Evolutionary conservation across 441 rosid genomes (phyloP).

Genomic region (Bruguiera hainesii): DNA sequence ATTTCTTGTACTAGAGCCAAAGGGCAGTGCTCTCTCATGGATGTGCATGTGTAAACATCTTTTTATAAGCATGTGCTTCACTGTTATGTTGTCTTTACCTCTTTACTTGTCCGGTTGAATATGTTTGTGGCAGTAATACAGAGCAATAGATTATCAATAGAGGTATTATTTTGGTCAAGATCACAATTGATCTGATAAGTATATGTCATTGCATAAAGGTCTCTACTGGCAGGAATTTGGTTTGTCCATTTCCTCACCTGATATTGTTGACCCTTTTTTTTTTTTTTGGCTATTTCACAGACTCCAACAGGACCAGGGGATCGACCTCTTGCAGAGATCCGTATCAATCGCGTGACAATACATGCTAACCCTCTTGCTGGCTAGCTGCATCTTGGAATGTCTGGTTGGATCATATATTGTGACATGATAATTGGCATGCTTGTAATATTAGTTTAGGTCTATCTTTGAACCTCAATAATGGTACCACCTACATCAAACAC

Average conservation of each 20-base stretch:
- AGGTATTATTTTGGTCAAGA: too few relatives aligned
- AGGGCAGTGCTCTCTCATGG: not conserved
- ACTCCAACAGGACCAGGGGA: constrained; percentile 89
- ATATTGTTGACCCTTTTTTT: not conserved
- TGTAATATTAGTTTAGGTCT: constrained; percentile 12
- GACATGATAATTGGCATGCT: not conserved
- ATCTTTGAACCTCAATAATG: not conserved
- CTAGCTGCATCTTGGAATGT: constrained; percentile 25
- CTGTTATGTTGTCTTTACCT: not conserved
- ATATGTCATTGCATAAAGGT: not conserved
- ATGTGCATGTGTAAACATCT: too few relatives aligned
- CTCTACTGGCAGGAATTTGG: not conserved
- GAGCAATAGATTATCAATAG: too few relatives aligned
- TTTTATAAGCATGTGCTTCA: too few relatives aligned
- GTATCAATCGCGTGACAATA: constrained; percentile 85
- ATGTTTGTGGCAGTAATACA: not conserved
- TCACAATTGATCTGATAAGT: too few relatives aligned
- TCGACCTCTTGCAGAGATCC: constrained; percentile 92
- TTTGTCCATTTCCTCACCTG: not conserved
- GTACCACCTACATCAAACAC: not conserved
- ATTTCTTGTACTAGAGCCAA: not conserved
- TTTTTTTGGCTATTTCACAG: constrained; percentile 36
- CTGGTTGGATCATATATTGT: constrained; percentile 3
- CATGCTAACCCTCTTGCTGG: constrained; percentile 98
- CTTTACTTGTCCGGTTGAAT: not conserved